Percentiles rank a stretch among this genome's conserved stretches.
Conservation (phyloP, 2,329 filamentous ascomycete species). For the Sporothrix mexicana region DNA sequence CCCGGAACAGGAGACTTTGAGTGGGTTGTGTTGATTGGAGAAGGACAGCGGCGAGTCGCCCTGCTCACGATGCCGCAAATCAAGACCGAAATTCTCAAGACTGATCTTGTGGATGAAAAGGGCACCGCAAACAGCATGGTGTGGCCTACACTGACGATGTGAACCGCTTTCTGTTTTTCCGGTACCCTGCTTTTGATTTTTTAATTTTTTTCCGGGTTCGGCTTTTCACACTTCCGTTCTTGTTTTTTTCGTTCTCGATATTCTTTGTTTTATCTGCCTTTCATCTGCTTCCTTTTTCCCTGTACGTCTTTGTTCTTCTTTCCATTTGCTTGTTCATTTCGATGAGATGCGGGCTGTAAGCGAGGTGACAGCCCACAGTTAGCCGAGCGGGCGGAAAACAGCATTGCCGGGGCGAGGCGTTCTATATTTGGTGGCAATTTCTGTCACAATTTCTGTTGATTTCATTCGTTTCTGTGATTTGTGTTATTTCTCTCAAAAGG, state of each 20-base stretch:
- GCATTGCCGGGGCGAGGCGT: constrained; percentile 13
- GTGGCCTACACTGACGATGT: not conserved
- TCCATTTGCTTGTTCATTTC: too few species aligned
- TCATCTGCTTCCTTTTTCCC: too few species aligned
- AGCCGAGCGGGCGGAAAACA: constrained; percentile 10
- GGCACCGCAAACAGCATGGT: not conserved
- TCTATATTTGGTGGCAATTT: constrained; percentile 28
- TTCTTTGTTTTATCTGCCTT: too few species aligned
- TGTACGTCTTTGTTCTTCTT: too few species aligned
- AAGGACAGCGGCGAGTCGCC: not conserved
- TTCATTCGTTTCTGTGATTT: too few species aligned
- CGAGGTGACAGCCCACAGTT: constrained; percentile 18
- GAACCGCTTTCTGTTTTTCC: not conserved
- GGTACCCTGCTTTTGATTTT: not conserved
- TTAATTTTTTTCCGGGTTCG: too few species aligned
- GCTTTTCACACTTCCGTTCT: too few species aligned
- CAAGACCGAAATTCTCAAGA: not conserved
- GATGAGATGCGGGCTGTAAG: not conserved
- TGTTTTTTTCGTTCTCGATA: too few species aligned
- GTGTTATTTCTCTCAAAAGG: not conserved
- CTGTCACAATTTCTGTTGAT: not conserved
- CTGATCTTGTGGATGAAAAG: not conserved
- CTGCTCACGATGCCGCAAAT: not conserved
- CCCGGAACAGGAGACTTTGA: not conserved
- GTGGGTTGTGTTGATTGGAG: not conserved